Evolutionary conservation across 2,329 filamentous ascomycete species (phyloP).

Genomic region (Xylariaceae sp.): DNA sequence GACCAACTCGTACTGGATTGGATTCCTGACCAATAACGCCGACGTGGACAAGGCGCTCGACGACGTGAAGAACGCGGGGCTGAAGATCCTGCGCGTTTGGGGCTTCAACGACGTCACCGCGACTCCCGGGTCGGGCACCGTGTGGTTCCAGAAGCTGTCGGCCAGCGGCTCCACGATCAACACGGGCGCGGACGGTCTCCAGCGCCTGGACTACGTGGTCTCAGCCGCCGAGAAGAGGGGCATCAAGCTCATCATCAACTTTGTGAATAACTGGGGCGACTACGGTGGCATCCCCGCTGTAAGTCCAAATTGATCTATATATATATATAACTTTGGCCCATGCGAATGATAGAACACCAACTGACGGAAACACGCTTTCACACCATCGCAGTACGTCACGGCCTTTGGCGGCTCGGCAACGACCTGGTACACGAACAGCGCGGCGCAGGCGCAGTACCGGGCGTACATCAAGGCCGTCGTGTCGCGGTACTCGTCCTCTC

Average conservation of each 20-base stretch:
- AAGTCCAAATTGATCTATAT: no score
- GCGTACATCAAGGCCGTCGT: conserved; percentile 46
- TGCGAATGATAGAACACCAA: not conserved
- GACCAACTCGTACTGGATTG: conserved; percentile 50
- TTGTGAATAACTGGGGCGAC: conserved; percentile 66
- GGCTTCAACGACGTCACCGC: conserved; percentile 56
- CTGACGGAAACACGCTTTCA: conserved; percentile 4
- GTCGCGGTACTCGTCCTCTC: conserved; percentile 41
- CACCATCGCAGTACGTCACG: conserved; percentile 42
- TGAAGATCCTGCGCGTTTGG: conserved; percentile 54
- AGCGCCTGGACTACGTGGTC: conserved; percentile 61
- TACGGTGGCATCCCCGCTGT: conserved; percentile 58
- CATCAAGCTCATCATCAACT: conserved; percentile 59
- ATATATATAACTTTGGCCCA: conserved; percentile 2
- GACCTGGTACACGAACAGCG: conserved; percentile 52
- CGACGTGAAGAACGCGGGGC: conserved; percentile 44
- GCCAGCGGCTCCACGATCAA: conserved; percentile 53
- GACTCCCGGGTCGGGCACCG: conserved; percentile 31
- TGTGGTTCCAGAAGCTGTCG: conserved; percentile 52
- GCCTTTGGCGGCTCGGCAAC: conserved; percentile 51
- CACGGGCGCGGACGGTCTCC: conserved; percentile 55
- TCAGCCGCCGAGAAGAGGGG: conserved; percentile 51
- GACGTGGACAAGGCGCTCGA: conserved; percentile 50
- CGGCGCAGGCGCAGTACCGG: conserved; percentile 50
- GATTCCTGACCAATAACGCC: conserved; percentile 43